These are phyloP conservation scores for Polyporus arcularius DNA, from an alignment of 768 basidiomycete genomes.

Conservation along the genomic window DNA sequence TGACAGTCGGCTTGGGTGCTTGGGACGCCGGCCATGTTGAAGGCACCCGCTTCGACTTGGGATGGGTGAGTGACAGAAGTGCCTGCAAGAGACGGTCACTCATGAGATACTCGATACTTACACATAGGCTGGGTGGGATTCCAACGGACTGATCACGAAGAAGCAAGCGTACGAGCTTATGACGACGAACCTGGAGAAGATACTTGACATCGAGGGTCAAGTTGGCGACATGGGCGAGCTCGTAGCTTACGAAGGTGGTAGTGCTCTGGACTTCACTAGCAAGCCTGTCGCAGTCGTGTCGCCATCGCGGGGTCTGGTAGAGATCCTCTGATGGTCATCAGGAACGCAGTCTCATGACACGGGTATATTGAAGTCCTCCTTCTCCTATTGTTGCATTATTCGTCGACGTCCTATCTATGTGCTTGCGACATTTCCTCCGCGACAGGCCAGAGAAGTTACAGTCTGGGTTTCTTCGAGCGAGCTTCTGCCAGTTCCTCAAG, in stretches of 20 bases:
- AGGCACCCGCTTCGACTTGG: slow-evolving; percentile 40
- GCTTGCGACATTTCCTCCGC: neutral
- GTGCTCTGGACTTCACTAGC: slow-evolving; percentile 31
- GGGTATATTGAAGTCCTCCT: neutral
- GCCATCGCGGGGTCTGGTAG: slow-evolving; percentile 28
- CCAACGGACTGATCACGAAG: slow-evolving; percentile 38
- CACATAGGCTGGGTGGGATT: slow-evolving; percentile 40
- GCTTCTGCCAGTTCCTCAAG: slow-evolving; percentile 36
- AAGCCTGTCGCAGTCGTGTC: slow-evolving; percentile 34
- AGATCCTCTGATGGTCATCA: slow-evolving; percentile 26
- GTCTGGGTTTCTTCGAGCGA: slow-evolving; percentile 19
- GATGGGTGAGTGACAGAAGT: slow-evolving; percentile 33
- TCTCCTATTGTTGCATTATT: neutral
- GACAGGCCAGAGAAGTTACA: neutral
- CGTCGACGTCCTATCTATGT: neutral
- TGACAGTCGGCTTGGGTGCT: slow-evolving; percentile 63
- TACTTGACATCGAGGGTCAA: slow-evolving; percentile 43
- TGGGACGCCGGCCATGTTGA: slow-evolving; percentile 34
- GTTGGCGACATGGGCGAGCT: slow-evolving; percentile 36
- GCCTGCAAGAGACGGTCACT: neutral
- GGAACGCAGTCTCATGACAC: neutral
- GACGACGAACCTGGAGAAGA: slow-evolving; percentile 43
- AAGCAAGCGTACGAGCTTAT: slow-evolving; percentile 38
- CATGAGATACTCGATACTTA: neutral
- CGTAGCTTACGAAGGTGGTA: slow-evolving; percentile 33